Base-by-base conservation (phyloP, 78 protist species). In the Blattamonas nauphoetae region DNA sequence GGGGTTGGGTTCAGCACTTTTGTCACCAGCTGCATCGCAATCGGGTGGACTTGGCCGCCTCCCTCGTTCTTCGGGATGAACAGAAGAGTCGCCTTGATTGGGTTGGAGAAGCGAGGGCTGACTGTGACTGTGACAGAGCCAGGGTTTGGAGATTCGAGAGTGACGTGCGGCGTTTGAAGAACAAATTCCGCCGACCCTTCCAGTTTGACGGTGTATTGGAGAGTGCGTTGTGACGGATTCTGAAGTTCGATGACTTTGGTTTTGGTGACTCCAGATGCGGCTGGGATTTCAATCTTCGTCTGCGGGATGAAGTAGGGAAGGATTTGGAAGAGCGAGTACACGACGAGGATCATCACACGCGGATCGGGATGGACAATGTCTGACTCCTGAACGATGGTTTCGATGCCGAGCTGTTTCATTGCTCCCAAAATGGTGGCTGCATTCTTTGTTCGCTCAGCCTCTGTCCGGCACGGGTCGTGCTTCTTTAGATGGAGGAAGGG, bases 401-500 rank as follows among this genome's bases (percentile, higher is more conserved):
- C 83, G 44, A 79, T 5, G 44, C 83, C 44, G 44, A 79, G 83
- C 44, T 84, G 77, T 42, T 3, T 44, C 42, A 84, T 1, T 1
- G 86, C 45, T 5, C 0, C 1, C 42, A 84, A 1, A 1, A 42
- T 33, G 63, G 5, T 2, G 35, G 42, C 63, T 32, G 86, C 86
- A 33, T 84, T 43, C 41, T 6, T 1, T n/a, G 35, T 45, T 1
- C 3, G 6, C 79, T 45, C 78, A 34, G 3, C 45, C 1, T 44
- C 1, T 0, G 4, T n/a, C 83, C 1, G 78, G 1, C 0, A 4
- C 77, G 4, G 0, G 41, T 21, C 2, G 45, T 2, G 1, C n/a
- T 33, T 21, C 71, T 79, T 79, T 5, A 79, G 6, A 38, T 1
- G 0, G 36, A 89, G 88, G 42, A n/a, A 32, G 38, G 89, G 92